Evolutionary conservation across 176 grass and related monocot genomes (phyloP).

Genomic region (Miscanthus lutarioriparius): DNA sequence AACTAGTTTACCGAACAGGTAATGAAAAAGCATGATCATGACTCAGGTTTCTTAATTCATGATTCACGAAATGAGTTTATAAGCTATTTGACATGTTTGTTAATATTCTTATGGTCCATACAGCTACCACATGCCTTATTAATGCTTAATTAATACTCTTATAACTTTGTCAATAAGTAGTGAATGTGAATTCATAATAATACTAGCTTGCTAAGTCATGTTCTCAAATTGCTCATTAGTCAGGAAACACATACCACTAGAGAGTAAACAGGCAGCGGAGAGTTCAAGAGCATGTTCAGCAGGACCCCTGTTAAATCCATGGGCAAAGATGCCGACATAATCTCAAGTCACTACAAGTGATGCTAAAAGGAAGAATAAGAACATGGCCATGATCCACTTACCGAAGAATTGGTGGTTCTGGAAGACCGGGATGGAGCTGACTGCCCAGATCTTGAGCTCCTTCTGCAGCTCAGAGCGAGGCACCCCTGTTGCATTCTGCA

Average conservation of each 20-base stretch:
- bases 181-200: not conserved
- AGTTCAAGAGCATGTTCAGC: slow-evolving; percentile 72
- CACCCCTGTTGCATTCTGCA: slow-evolving; percentile 47
- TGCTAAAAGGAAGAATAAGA: slow-evolving; percentile 16
- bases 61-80: slow-evolving; percentile 18
- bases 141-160: not conserved
- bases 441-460: slow-evolving; percentile 82
- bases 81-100: slow-evolving; percentile 6
- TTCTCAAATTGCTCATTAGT: not conserved
- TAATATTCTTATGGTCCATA: slow-evolving; percentile 19
- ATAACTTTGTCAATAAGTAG: not conserved
- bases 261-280: slow-evolving; percentile 58
- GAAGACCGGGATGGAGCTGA: slow-evolving; percentile 85
- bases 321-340: slow-evolving; percentile 20
- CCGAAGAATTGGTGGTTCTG: slow-evolving; percentile 84
- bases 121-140: not conserved
- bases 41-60: slow-evolving; percentile 24
- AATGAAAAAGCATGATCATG: slow-evolving; percentile 11
- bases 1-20: slow-evolving; percentile 29
- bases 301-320: slow-evolving; percentile 64
- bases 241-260: slow-evolving; percentile 69
- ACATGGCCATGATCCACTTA: slow-evolving; percentile 22
- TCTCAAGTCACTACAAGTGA: slow-evolving; percentile 12
- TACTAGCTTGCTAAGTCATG: not conserved
- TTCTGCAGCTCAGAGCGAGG: slow-evolving; percentile 62